Evolutionary conservation across 441 rosid species (phyloP), one percentile per base, ranked within the genome.

Genomic region (Flueggea neowawraea): DNA sequence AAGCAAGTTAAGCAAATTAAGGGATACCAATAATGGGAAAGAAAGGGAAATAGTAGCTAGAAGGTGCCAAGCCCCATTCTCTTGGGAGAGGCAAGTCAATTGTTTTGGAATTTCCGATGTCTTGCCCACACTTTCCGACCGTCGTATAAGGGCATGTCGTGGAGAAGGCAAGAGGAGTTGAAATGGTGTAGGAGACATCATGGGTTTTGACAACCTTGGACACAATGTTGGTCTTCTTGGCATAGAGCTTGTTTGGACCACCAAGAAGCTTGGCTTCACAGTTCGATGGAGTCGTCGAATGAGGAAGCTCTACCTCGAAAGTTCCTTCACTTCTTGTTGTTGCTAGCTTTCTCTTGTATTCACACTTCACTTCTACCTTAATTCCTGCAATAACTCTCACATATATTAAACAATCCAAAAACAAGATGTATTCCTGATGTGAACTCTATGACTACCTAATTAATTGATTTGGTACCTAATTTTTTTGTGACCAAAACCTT

Each of bases 1-100:
- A 36, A 5, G 4, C 50, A 2, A 4, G 5, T 47, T 10, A 58
- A 14, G 10, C 3, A 14, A 8, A 48, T 77, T 68, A 92, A 63
- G 98, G 98, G 57, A 92, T 80, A 50, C 98, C 97, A 17, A 90
- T 86, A 59, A 92, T 90, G 54, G 98, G 98, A 64, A 90, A 7
- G 79, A 88, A 83, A 47, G 96, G 95, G 56, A 79, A 0, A 32
- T 91, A 91, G 53, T 76, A 87, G 75, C 98, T 91, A 4, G 96
- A 72, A 12, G 97, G 98, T 33, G 98, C 90, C 11, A 92, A 69
- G 3, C 98, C 98, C 96, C 98, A 90, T 59, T 84, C 94, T 3
- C 47, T 66, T 3, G 98, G 98, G n/a, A 92, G 67, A 11, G 98
- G 98, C 61, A 92, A 59, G 72, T 92, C 86, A 31, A 88, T 1